Base-by-base conservation (phyloP, 768 basidiomycete genomes). In the Psilocybe azurescens region DNA sequence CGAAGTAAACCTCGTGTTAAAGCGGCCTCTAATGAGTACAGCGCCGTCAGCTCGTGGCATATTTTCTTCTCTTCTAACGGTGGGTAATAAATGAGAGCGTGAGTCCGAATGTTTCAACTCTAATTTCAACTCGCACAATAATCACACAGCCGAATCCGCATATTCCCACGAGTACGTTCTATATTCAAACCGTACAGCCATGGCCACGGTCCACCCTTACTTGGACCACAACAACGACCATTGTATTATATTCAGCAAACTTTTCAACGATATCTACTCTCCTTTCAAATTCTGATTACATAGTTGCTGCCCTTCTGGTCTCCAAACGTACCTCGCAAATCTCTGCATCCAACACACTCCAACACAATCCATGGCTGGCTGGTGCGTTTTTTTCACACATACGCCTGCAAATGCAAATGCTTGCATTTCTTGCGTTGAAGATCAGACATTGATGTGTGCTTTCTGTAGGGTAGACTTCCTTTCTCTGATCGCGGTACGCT, bases 391-490 rank as follows among this genome's bases (percentile, higher is more conserved):
- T 16, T 44, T 14, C 14, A 14, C 14, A 14, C 6, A 5, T 44
- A n/a, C 11, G 14, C 33, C 6, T 39, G 53, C n/a, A 18, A 53
- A 28, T 32, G 29, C 51, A 16, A 16, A 24, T 24, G 24, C 24
- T 2, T 24, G 24, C 24, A 24, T 24, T 24, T 24, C n/a, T 14
- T 11, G 11, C 3, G 13, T n/a, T 18, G 29, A 5, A 29, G 13
- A 53, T 39, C 8, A 8, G 38, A 53, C 33, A 6, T 20, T 53
- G 28, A 53, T 29, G 29, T 53, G 29, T 30, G 29, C 29, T 28
- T 39, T 54, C 36, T 16, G 10, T 57, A 83, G 83, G 79, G 47
- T 77, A 52, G 82, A 84, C 65, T 47, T 83, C 29, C 56, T 83
- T 59, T 77, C 80, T 29, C 76, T 83, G 41, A 51, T 76, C 30